Evolutionary conservation across 2,329 filamentous ascomycete genomes (phyloP), one percentile per base, ranked within the genome.

Genomic region (Cercospora sp.): DNA sequence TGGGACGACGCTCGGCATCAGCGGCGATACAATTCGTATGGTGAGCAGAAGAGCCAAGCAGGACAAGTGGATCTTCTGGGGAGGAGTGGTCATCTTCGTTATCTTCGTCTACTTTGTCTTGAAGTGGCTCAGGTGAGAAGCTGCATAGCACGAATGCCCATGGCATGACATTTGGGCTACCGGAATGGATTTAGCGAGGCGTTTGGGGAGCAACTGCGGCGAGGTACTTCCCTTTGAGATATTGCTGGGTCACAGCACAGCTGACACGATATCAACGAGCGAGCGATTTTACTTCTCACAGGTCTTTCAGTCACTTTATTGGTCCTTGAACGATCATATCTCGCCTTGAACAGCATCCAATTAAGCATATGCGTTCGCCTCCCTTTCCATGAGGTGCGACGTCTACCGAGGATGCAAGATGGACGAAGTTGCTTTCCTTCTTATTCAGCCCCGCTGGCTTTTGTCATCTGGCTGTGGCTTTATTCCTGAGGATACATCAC

Each of bases 1-100:
- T 20, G 95, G 92, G 6, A 98, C 96, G 77, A 98, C 95, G 23
- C 82, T 99, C 59, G 95, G 95, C 0, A 87, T 99, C 68, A 96
- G 91, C 76, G 94, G 94, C 20, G 94, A 98, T 78, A 99, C 95
- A 1, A 99, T 99, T 72, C 89, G 95, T 58, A 98, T 95, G 93
- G 91, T 99, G 51, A 94, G 98, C 81, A 83, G 95, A 73, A 86
- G 95, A 70, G 93, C 95, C 61, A 91, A 89, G 79, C 91, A 98
- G 83, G 95, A 99, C 79, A 98, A 97, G 81, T 98, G 94, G 93
- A 96, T 99, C 39, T 99, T 99, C 79, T 91, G 91, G 86, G 91
- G 84, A 0, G 93, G 95, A 0, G 93, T 94, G 2, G 80, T 96
- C 5, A 80, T 95, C 39, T 99, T 99, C 80, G 91, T 98, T 75